Evolutionary conservation across 2,329 filamentous ascomycete genomes (phyloP), one percentile per base, ranked within the genome.

Genomic region (Amesomyces nigricolor): DNA sequence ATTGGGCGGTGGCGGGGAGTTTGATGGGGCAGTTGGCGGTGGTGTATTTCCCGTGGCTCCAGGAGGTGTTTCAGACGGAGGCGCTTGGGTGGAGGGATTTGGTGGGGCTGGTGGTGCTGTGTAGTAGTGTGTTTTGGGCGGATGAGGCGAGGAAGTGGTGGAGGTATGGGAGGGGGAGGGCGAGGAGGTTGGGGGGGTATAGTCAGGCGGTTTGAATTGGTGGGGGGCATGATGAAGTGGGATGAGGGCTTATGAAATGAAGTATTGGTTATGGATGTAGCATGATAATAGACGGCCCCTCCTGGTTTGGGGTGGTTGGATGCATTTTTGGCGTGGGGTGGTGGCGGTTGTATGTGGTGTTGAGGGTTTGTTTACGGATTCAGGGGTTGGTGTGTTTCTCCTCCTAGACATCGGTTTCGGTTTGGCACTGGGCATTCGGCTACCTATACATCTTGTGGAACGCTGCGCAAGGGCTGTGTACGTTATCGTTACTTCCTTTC

Each of bases 31-130:
- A 99, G 72, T 74, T 91, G 45, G 80, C 92, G 59, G 95, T 99
- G 54, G 90, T 99, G 52, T 99, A 97, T 71, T 85, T 97, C 61
- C 94, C 94, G 9, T 91, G 91, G 74, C 75, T 99, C 64, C 94
- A 99, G 73, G 82, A 88, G 51, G 86, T 97, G 5, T 99, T 99
- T 74, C 94, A 99, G 75, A 99, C 94, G 0, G 94, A 99, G 71
- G 86, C 88, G 0, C 72, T 99, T 52, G 76, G 82, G 0, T 69
- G 91, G 8, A 74, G 79, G 58, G 94, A 99, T 75, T 71, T 97
- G 54, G 66, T 91, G 40, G 75, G 83, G 57, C 75, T 99, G 63
- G 65, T 92, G 29, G 69, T 83, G 45, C 76, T 99, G 58, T 88
- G 91, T 58, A 97, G 91, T 73, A 84, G 82, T 49, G 94, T 99